These are phyloP conservation scores for Suillus plorans DNA, from an alignment of 768 basidiomycete species.

Conservation along the genomic window DNA sequence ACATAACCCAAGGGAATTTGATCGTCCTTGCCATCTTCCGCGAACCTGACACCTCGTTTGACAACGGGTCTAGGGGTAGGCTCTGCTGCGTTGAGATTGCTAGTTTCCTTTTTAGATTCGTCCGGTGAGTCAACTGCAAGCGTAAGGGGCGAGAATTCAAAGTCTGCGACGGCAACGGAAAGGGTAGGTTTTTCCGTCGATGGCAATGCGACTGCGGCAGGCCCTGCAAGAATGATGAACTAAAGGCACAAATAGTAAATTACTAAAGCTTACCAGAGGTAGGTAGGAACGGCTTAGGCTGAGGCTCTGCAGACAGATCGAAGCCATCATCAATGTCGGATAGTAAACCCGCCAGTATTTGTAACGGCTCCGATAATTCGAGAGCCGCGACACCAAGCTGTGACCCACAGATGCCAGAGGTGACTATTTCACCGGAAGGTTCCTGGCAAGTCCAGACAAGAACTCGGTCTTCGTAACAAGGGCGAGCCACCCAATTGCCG, in stretches of 20 bases:
- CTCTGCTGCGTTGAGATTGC: slow-evolving; percentile 5
- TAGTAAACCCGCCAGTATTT: slow-evolving; percentile 57
- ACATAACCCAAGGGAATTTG: slow-evolving; percentile 66
- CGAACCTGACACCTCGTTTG: slow-evolving; percentile 62
- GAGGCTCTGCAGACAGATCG: slow-evolving; percentile 16
- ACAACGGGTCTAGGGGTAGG: slow-evolving; percentile 16
- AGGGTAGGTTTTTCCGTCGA: not conserved
- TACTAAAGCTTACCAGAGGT: slow-evolving; percentile 18
- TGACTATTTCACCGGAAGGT: slow-evolving; percentile 34
- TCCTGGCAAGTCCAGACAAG: slow-evolving; percentile 50
- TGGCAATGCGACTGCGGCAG: slow-evolving; percentile 6
- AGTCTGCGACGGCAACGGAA: not conserved
- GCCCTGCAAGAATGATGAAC: slow-evolving; percentile 6
- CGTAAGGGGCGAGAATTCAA: not conserved
- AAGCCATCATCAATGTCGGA: slow-evolving; percentile 19
- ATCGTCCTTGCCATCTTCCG: slow-evolving; percentile 64
- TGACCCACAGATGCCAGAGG: slow-evolving; percentile 45
- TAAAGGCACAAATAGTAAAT: slow-evolving; percentile 3
- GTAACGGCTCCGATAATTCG: slow-evolving; percentile 68
- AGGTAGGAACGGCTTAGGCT: slow-evolving; percentile 16
- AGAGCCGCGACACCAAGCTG: slow-evolving; percentile 65
- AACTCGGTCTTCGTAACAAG: slow-evolving; percentile 75
- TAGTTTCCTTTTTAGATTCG: slow-evolving; percentile 6
- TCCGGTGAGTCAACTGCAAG: slow-evolving; percentile 1
- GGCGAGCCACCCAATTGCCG: slow-evolving; percentile 66